Evolutionary conservation across 352 stramenopile genomes (phyloP), one percentile per base, ranked within the genome.

Genomic region (Pilasporangium apinafurcum): DNA sequence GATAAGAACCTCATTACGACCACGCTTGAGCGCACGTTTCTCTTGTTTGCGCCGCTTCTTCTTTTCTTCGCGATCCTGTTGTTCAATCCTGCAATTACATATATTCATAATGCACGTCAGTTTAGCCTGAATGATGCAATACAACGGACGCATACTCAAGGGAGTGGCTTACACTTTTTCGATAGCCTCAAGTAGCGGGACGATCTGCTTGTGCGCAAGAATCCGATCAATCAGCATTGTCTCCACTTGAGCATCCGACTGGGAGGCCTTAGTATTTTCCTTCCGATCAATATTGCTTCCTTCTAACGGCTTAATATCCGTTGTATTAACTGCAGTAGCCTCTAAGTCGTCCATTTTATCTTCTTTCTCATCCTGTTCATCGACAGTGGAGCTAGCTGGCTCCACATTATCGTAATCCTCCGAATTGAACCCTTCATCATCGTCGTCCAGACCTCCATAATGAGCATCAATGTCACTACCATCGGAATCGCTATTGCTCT

Each of bases 141-240:
- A 37, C 4, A 6, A 47, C 45, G 42, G n/a, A n/a, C n/a, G n/a
- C n/a, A n/a, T n/a, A n/a, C n/a, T n/a, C n/a, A n/a, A n/a, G n/a
- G n/a, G n/a, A n/a, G n/a, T n/a, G n/a, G n/a, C n/a, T n/a, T 30
- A 67, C 49, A 57, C 37, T 47, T 49, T 51, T 33, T 56, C 53
- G 33, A 90, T 86, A 7, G 74, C 70, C 9, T 83, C 68, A 13
- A 87, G 48, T 31, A 85, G 57, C 22, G 72, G 60, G 46, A 72
- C 42, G 52, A 90, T 73, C 50, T 84, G 72, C 40, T 85, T 87
- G 58, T 90, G 78, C 35, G 67, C 47, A 37, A 86, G 54, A 21
- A 89, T 48, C n/a, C 68, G 68, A 22, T 83, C 68, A 27, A 88
- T 48, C 21, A 86, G 35, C 45, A 58, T 62, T 16, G 59, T 46